Evolutionary conservation across 2,329 filamentous ascomycete species (phyloP), one percentile per base, ranked within the genome.

Genomic region (Colletotrichum orbiculare): DNA sequence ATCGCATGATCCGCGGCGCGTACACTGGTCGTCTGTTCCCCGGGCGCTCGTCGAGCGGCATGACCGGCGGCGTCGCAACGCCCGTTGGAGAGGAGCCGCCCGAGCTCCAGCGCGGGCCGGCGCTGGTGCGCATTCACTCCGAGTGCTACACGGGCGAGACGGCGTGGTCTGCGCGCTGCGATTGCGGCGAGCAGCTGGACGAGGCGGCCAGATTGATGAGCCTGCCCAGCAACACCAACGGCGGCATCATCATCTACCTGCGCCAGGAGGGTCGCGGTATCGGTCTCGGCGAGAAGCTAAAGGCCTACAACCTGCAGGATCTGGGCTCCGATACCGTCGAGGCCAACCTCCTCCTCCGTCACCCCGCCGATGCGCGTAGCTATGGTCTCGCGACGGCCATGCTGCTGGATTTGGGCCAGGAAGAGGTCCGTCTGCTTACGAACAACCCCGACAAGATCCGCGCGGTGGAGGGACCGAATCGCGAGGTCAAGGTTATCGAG

Each of bases 121-220:
- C 96, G 0, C 82, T 99, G 43, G 95, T 99, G 50, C 87, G 96
- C 62, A 99, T 99, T 74, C 96, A 99, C 77, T 97, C 93, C 3
- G 96, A 99, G 78, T 99, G 96, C 80, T 99, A 99, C 78, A 99
- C 96, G 0, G 96, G 96, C 64, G 96, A 99, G 82, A 99, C 96
- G 1, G 96, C 96, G 1, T 98, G 96, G 96, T 97, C 94, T 8
- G 95, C 96, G 41, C 89, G 96, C 35, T 99, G 96, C 80, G 96
- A 99, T 79, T 99, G 96, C 76, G 96, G 96, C 61, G 96, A 99
- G 79, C 96, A 99, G 77, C 85, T 99, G 2, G 96, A 99, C 76
- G 96, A 99, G 81, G 96, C 96, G 1, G 96, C 95, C 2, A 87
- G 96, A 34, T 82, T 99, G 2, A 99, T 99, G 96, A 91, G 91